phyloP scores from a whole-genome alignment of 2,329 filamentous ascomycete genomes.

The Xylaria sp. region DNA sequence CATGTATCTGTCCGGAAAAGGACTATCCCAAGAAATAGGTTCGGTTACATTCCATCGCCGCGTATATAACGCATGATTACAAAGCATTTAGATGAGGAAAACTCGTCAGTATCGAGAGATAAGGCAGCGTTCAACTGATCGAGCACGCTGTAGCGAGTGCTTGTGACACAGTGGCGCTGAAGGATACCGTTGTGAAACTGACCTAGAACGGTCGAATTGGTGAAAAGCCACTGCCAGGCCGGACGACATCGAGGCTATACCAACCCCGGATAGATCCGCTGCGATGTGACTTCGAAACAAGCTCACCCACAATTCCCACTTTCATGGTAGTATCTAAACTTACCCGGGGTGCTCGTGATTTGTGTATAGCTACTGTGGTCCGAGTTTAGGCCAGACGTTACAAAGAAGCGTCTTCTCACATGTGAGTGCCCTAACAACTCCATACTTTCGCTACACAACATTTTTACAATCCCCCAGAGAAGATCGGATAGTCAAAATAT shows the following conservation, averaged over 20 bases:
- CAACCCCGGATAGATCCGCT: conserved; percentile 37
- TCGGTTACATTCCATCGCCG: background rate
- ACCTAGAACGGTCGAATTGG: conserved; percentile 25
- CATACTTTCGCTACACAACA: background rate
- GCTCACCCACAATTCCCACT: conserved; percentile 20
- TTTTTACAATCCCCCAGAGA: background rate
- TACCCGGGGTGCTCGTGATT: conserved; percentile 17
- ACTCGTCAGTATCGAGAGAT: background rate
- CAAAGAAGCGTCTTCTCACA: conserved; percentile 1
- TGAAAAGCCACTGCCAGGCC: conserved; percentile 2
- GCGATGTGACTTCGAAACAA: conserved; percentile 22
- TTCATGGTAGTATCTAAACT: conserved; percentile 25
- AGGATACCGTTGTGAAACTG: background rate
- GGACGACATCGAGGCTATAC: conserved; percentile 30
- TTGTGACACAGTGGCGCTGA: conserved; percentile 14
- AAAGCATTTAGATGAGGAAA: background rate
- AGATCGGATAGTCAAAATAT: background rate
- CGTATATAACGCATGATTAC: background rate
- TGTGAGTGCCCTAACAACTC: background rate
- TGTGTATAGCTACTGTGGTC: conserved; percentile 9
- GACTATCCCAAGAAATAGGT: background rate
- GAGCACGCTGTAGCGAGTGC: conserved; percentile 6
- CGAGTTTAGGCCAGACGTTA: conserved; percentile 6
- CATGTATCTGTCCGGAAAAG: conserved; percentile 14
- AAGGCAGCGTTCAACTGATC: conserved; percentile 6